Evolutionary conservation across 257 asterid species (phyloP).

Genomic region (Jacaranda mimosifolia): DNA sequence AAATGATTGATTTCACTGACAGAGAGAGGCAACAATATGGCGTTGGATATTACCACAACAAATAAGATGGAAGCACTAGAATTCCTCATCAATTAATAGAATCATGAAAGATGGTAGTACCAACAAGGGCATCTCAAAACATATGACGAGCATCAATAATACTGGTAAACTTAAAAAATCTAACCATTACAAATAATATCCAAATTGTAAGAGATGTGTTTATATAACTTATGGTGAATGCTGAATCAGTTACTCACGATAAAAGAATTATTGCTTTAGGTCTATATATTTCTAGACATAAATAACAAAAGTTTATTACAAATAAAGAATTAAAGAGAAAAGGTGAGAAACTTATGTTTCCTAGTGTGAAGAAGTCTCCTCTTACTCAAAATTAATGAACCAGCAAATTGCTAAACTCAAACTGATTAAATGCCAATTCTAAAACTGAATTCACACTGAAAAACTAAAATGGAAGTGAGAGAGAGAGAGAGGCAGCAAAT

Average conservation of each 20-base stretch:
- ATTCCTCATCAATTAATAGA: constrained; percentile 6
- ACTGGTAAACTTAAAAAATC: neutral
- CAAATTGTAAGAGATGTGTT: neutral
- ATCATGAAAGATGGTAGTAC: constrained; percentile 1
- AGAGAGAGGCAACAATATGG: constrained; percentile 9
- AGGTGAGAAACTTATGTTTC: no score
- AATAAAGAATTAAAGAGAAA: no score
- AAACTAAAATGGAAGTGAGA: no score
- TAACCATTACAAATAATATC: neutral
- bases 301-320: neutral
- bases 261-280: neutral
- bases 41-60: neutral
- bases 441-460: no score
- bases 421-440: no score
- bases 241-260: neutral
- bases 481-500: no score
- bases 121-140: neutral
- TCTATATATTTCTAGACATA: constrained; percentile 3
- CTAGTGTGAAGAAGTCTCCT: no score
- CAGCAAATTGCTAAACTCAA: no score
- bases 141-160: constrained; percentile 8
- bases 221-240: no score
- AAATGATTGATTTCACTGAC: neutral
- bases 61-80: constrained; percentile 6
- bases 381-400: no score